phyloP scores from a whole-genome alignment of 768 basidiomycete species.

The Termitomyces sp. region DNA sequence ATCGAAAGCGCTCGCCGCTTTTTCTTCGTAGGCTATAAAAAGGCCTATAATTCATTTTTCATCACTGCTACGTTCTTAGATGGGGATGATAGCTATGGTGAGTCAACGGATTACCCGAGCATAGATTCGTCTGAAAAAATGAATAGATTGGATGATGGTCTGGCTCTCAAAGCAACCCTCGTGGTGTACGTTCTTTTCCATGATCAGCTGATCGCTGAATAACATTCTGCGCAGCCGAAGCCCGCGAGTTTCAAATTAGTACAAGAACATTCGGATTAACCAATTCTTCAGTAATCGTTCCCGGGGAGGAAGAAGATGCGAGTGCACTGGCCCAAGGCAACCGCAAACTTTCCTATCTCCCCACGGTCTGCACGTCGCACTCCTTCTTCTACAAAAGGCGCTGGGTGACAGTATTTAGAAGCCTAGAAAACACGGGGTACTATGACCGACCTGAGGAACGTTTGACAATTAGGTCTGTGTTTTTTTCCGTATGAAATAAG shows the following conservation, averaged over 20 bases:
- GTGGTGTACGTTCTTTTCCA: conserved; percentile 37
- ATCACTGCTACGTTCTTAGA: conserved; percentile 48
- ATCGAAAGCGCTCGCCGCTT: conserved; percentile 45
- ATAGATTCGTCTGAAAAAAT: not conserved
- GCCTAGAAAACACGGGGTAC: conserved; percentile 5
- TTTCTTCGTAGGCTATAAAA: conserved; percentile 27
- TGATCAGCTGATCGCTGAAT: not conserved
- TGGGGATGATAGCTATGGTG: conserved; percentile 27
- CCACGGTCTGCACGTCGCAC: conserved; percentile 26
- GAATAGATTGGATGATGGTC: conserved; percentile 50
- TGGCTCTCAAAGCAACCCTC: conserved; percentile 52
- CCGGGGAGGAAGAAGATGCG: conserved; percentile 21
- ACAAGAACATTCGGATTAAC: conserved; percentile 27
- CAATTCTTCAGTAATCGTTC: conserved; percentile 19
- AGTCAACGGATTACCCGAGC: not conserved
- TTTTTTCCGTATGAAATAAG: conserved; percentile 38
- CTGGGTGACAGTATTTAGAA: conserved; percentile 22
- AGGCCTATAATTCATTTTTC: conserved; percentile 38
- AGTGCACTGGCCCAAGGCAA: conserved; percentile 7
- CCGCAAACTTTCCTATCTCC: conserved; percentile 28
- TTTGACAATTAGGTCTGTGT: conserved; percentile 44
- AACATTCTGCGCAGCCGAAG: conserved; percentile 22
- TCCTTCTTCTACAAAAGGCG: conserved; percentile 25
- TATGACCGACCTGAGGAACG: conserved; percentile 25
- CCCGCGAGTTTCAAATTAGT: conserved; percentile 43